Evolutionary conservation across 169 alveolate genomes (phyloP), one percentile per base, ranked within the genome.

Genomic region (Eimeria sp.): DNA sequence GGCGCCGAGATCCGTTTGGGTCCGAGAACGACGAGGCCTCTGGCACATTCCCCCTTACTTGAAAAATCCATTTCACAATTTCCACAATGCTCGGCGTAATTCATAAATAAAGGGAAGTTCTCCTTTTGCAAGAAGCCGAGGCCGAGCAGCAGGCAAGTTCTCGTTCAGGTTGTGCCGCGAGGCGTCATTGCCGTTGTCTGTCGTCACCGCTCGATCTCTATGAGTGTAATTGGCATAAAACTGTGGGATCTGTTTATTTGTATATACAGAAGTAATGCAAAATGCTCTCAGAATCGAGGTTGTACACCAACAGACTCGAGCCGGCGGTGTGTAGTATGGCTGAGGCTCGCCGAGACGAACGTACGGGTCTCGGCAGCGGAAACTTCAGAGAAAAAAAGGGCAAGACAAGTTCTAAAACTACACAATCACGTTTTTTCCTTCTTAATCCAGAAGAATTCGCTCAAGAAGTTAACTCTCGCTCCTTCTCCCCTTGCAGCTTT

Each of bases 131-230:
- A 18, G 49, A 27, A 47, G 70, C 49, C 27, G 73, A 47, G n/a
- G 90, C 73, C 61, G 73, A 27, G 73, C 90, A 58, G 78, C 40
- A 11, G 80, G 4, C 75, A 45, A 16, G 92, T n/a, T 43, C 65
- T 45, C 51, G 54, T 88, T 67, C 84, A 88, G 25, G 94, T 45
- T 88, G 58, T 47, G 65, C 84, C 70, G 70, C 82, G 54, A 40
- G 45, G 82, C 72, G 54, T 63, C 94, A 65, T 67, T n/a, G 94
- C 94, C 58, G 94, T 65, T 43, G 94, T 47, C 51, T 51, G 89
- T n/a, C 49, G 63, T 58, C 7, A 61, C 70, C 40, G 61, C 61
- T 10, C 61, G 58, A 40, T 45, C 58, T 40, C 58, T 45, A 30
- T 75, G 40, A 14, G 18, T 18, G 1, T 20, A 75, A 45, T 40